Conservation (phyloP, 2,329 filamentous ascomycete genomes). For the Diplodia seriata region DNA sequence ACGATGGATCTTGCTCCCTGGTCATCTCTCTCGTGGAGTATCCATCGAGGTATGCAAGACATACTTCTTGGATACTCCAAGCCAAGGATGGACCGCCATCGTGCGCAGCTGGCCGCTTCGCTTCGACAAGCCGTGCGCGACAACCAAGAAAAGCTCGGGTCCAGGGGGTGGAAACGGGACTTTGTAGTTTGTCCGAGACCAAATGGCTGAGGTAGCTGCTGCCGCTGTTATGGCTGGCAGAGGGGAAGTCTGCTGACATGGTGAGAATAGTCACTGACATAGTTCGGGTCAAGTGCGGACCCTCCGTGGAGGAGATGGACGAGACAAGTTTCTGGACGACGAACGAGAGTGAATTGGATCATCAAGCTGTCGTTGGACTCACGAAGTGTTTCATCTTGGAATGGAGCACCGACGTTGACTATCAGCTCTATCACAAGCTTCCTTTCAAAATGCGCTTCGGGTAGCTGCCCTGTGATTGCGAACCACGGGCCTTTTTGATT, state of each 20-base stretch:
- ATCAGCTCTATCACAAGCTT: slow-evolving; percentile 13
- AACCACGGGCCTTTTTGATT: too few relatives aligned
- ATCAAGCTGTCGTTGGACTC: slow-evolving; percentile 3
- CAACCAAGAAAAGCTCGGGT: background rate
- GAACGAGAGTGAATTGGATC: background rate
- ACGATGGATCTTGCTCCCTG: background rate
- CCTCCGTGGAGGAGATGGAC: background rate
- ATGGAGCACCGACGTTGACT: slow-evolving; percentile 11
- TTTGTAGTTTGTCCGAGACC: background rate
- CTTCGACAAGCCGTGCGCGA: background rate
- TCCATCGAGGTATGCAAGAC: slow-evolving; percentile 7
- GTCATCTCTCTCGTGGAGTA: slow-evolving; percentile 4
- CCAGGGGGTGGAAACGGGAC: background rate
- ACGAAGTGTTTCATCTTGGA: slow-evolving; percentile 10
- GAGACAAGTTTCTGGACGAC: background rate
- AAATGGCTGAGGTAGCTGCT: background rate
- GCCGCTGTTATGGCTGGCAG: background rate
- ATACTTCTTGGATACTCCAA: background rate
- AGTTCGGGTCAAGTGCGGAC: background rate
- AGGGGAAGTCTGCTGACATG: background rate
- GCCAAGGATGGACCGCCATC: background rate
- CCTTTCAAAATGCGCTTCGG: background rate
- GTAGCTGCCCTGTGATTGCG: background rate
- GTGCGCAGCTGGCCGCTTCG: background rate
- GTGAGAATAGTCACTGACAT: background rate